These are phyloP conservation scores for Hygrocybe coccinea DNA, from an alignment of 768 basidiomycete species.

Conservation along the genomic window DNA sequence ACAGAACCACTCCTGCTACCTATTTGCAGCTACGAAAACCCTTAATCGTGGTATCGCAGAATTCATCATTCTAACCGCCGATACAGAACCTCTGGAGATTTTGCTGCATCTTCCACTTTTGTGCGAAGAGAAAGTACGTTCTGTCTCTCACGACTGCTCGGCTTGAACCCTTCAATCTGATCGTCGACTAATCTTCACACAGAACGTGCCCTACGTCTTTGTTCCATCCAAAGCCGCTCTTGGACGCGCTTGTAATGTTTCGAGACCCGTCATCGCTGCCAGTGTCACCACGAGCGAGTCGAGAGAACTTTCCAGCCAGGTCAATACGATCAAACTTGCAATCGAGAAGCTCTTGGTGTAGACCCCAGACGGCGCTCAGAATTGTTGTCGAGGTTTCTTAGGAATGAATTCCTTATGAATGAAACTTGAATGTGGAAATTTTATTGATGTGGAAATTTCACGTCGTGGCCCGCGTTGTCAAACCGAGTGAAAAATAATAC, in stretches of 20 bases:
- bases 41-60: slow-evolving; percentile 97
- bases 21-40: slow-evolving; percentile 99
- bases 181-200: slow-evolving; percentile 3
- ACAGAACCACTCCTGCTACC: slow-evolving; percentile 1
- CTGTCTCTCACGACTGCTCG: neutral
- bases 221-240: slow-evolving; percentile 92
- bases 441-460: no score
- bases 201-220: slow-evolving; percentile 97
- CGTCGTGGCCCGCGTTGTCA: no score
- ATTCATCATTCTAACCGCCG: slow-evolving; percentile 93
- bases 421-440: no score
- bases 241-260: slow-evolving; percentile 93
- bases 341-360: slow-evolving; percentile 33
- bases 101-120: slow-evolving; percentile 93
- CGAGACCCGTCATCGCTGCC: slow-evolving; percentile 90
- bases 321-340: slow-evolving; percentile 75
- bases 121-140: slow-evolving; percentile 90
- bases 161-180: neutral
- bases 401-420: no score
- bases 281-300: slow-evolving; percentile 97
- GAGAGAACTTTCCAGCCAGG: slow-evolving; percentile 85
- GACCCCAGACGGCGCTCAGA: no score
- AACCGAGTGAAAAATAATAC: no score
- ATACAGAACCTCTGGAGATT: slow-evolving; percentile 98
- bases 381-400: no score